Evolutionary conservation across 2,329 filamentous ascomycete genomes (phyloP), one percentile per base, ranked within the genome.

Genomic region (Cercospora sesami): DNA sequence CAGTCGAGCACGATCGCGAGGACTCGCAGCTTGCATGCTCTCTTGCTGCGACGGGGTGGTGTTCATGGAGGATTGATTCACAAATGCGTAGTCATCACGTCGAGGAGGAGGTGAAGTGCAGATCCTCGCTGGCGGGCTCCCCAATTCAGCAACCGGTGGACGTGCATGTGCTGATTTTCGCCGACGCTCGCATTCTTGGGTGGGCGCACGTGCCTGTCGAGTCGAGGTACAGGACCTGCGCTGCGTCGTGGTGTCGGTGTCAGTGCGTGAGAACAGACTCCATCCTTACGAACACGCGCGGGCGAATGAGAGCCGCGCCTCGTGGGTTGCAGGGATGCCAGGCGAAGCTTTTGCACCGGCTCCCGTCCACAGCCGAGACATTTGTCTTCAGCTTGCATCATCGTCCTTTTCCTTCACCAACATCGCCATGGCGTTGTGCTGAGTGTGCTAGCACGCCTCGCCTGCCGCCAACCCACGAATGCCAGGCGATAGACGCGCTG

Each of bases 371-470:
- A 31, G 28, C 53, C 53, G 53, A 58, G 53, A 31, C 53, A 30
- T 31, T 33, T 31, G 48, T 57, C 61, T 53, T 57, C 61, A 63
- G 60, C 60, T 57, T 23, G 42, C 60, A 55, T 63, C 62, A 42
- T 64, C 45, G 14, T 33, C 21, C 12, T 45, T 30, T 23, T 16
- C 30, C 53, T 51, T 30, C 53, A 58, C 53, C 53, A 39, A n/a
- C 18, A 36, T 14, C 59, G 23, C n/a, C 33, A 39, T 39, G 33
- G 33, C 33, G 33, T 39, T 39, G 33, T 39, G 33, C 33, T n/a
- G 33, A 16, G 14, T 8, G 12, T 57, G 51, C 51, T n/a, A 39
- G 62, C 30, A 45, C 62, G 62, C 45, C 51, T 26, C 31, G 51
- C 45, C 48, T 55, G 62, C n/a, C 30, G 2, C 0, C 26, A 21